phyloP scores from a whole-genome alignment of 2,329 filamentous ascomycete species.

The Colletotrichum navitas region DNA sequence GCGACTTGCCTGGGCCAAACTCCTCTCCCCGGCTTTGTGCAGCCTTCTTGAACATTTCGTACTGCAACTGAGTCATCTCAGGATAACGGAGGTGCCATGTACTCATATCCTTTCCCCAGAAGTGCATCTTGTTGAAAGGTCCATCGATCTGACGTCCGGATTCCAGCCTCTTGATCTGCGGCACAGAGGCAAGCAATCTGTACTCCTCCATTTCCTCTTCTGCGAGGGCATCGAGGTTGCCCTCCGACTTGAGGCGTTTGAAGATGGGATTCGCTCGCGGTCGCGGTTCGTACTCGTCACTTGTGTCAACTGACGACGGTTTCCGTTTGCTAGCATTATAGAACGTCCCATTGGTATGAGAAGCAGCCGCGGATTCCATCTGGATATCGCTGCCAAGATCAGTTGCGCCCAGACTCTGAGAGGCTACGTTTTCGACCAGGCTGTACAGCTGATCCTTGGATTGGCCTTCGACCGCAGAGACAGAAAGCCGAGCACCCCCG shows the following conservation, averaged over 20 bases:
- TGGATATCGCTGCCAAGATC: slow-evolving; percentile 55
- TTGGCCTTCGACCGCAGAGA: slow-evolving; percentile 51
- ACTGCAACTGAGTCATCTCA: slow-evolving; percentile 72
- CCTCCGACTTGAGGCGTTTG: slow-evolving; percentile 68
- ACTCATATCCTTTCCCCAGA: slow-evolving; percentile 67
- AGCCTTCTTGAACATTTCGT: slow-evolving; percentile 66
- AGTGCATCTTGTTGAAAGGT: slow-evolving; percentile 67
- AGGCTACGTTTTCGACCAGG: slow-evolving; percentile 64
- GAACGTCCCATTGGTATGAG: slow-evolving; percentile 46
- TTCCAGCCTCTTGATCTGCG: slow-evolving; percentile 61
- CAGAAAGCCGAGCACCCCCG: slow-evolving; percentile 40
- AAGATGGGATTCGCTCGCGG: slow-evolving; percentile 59
- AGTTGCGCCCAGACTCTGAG: slow-evolving; percentile 67
- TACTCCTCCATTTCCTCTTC: slow-evolving; percentile 58
- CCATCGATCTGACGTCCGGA: slow-evolving; percentile 70
- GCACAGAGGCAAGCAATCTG: slow-evolving; percentile 61
- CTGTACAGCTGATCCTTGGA: slow-evolving; percentile 65
- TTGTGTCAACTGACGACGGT: slow-evolving; percentile 60
- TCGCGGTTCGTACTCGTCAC: slow-evolving; percentile 62
- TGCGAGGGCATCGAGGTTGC: slow-evolving; percentile 52
- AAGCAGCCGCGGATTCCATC: slow-evolving; percentile 43
- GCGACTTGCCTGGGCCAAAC: slow-evolving; percentile 65
- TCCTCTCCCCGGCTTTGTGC: slow-evolving; percentile 63
- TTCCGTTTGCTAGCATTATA: slow-evolving; percentile 69
- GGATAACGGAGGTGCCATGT: slow-evolving; percentile 74